phyloP scores from a whole-genome alignment of 495 filamentous ascomycete species.

The Astrocystis sublimbata region DNA sequence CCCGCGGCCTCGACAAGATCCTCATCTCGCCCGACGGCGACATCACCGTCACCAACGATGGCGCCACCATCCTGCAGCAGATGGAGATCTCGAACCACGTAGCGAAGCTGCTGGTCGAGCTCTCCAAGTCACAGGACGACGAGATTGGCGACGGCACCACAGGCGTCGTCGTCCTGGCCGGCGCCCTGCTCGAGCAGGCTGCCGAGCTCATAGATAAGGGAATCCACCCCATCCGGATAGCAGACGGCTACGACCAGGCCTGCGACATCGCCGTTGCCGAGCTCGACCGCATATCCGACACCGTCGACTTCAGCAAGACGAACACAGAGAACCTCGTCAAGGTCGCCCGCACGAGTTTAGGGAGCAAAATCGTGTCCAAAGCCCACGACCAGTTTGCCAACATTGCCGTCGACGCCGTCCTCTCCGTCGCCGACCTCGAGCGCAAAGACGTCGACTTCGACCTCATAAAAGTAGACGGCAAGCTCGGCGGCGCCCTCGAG shows the following conservation, averaged over 20 bases:
- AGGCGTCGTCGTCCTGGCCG: constrained; percentile 94
- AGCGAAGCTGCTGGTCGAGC: constrained; percentile 91
- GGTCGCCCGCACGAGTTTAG: constrained; percentile 94
- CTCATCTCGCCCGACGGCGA: constrained; percentile 98
- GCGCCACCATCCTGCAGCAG: constrained; percentile 93
- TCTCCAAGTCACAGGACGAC: constrained; percentile 99
- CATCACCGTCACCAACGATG: constrained; percentile 99
- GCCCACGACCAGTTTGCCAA: constrained; percentile 97
- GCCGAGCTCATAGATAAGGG: constrained; percentile 99
- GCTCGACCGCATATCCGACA: constrained; percentile 90
- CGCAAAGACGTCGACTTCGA: constrained; percentile 99
- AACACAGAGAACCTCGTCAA: constrained; percentile 81
- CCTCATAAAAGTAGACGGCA: constrained; percentile 98
- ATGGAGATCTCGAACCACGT: constrained; percentile 99
- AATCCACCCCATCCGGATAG: constrained; percentile 97
- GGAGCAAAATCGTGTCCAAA: constrained; percentile 99
- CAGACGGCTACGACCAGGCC: constrained; percentile 94
- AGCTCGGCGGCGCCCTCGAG: constrained; percentile 93
- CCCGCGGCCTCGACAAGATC: constrained; percentile 97
- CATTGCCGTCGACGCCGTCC: constrained; percentile 94
- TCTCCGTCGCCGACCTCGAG: constrained; percentile 94
- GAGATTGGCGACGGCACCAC: constrained; percentile 99
- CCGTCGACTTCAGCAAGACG: constrained; percentile 77
- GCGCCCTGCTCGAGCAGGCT: constrained; percentile 94
- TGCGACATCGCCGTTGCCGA: constrained; percentile 94